These are phyloP conservation scores for Ophiostoma quercus DNA, from an alignment of 2,329 filamentous ascomycete genomes.

Conservation along the genomic window DNA sequence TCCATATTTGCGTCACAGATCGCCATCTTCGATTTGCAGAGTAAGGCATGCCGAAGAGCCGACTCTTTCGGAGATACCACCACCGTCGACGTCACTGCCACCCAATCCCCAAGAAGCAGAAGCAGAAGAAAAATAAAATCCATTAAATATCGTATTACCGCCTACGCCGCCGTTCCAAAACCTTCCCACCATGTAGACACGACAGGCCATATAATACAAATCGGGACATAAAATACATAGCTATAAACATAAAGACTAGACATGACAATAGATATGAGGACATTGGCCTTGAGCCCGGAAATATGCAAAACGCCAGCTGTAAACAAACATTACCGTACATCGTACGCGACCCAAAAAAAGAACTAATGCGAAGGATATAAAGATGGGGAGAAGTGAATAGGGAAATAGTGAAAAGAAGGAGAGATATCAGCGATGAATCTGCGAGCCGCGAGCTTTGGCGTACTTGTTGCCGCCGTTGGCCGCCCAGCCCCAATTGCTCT, in stretches of 20 bases:
- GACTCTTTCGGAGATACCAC: background rate
- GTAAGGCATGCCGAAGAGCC: background rate
- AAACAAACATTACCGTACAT: background rate
- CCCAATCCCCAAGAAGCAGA: background rate
- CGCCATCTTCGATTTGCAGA: background rate
- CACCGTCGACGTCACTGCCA: background rate
- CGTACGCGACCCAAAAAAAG: background rate
- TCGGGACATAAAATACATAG: background rate
- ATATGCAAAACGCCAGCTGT: background rate
- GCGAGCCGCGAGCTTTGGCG: conserved; percentile 3
- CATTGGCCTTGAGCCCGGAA: background rate
- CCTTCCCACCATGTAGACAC: background rate
- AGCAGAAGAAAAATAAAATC: background rate
- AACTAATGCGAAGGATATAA: background rate
- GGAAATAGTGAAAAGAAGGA: background rate
- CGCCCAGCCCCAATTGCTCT: conserved; percentile 6
- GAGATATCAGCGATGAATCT: conserved; percentile 11
- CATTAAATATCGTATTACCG: background rate
- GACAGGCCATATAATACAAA: background rate
- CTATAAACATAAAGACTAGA: background rate
- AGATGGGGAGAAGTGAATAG: background rate
- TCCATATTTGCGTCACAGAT: background rate
- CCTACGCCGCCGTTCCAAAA: background rate
- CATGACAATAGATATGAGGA: background rate
- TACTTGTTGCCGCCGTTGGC: conserved; percentile 16